Evolutionary conservation across 768 basidiomycete genomes (phyloP).

Genomic region (Tylopilus felleus): DNA sequence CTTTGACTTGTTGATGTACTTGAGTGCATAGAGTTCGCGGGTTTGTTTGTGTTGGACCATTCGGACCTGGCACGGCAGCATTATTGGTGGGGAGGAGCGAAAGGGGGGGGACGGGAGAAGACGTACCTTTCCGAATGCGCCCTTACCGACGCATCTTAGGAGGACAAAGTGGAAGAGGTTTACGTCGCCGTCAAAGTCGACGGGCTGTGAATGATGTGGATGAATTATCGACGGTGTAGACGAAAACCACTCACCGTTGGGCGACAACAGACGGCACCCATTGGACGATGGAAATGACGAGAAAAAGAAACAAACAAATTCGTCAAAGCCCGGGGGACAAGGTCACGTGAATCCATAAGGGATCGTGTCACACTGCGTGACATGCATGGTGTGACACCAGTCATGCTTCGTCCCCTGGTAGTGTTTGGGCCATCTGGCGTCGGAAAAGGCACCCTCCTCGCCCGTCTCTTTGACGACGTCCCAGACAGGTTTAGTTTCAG

Average conservation of each 20-base stretch:
- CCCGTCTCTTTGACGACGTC: slow-evolving; percentile 72
- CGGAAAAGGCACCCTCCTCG: slow-evolving; percentile 89
- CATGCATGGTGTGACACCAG: neutral
- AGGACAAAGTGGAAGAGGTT: slow-evolving; percentile 97
- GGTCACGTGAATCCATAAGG: slow-evolving; percentile 13
- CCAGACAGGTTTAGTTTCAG: slow-evolving; percentile 90
- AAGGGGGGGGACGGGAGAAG: neutral
- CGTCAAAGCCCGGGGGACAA: slow-evolving; percentile 7
- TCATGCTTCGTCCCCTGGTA: slow-evolving; percentile 55
- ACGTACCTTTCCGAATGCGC: slow-evolving; percentile 93
- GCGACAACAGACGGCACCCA: slow-evolving; percentile 87
- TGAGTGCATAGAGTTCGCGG: slow-evolving; percentile 94
- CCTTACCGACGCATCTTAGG: slow-evolving; percentile 94
- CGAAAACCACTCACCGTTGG: slow-evolving; percentile 54
- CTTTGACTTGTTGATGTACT: slow-evolving; percentile 98
- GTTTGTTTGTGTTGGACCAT: slow-evolving; percentile 99
- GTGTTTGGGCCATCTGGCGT: slow-evolving; percentile 91
- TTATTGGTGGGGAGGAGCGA: slow-evolving; percentile 6
- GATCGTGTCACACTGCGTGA: neutral
- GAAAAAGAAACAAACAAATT: slow-evolving; percentile 14
- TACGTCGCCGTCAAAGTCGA: slow-evolving; percentile 94
- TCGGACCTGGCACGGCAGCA: slow-evolving; percentile 66
- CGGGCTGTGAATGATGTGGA: slow-evolving; percentile 50
- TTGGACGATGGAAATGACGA: slow-evolving; percentile 3
- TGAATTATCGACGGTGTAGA: too few species aligned